phyloP scores from a whole-genome alignment of 768 basidiomycete genomes.

The Podaxis sp. region DNA sequence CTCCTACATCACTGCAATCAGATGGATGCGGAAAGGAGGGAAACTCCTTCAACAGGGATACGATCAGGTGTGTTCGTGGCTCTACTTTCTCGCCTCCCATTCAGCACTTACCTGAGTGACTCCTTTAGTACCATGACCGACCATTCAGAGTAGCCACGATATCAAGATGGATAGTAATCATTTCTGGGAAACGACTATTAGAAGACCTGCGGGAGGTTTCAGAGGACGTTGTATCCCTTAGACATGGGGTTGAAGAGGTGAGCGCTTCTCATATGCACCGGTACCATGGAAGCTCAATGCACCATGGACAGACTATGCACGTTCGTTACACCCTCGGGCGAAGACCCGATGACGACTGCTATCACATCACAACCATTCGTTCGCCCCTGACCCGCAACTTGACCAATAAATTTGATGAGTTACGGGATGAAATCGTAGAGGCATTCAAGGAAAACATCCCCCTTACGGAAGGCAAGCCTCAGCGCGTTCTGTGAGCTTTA shows the following conservation, averaged over 20 bases:
- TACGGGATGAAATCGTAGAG: conserved; percentile 14
- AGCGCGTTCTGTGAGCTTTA: neutral
- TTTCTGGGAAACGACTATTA: conserved; percentile 25
- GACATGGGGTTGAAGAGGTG: conserved; percentile 29
- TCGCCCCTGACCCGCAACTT: conserved; percentile 12
- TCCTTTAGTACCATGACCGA: conserved; percentile 23
- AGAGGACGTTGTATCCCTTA: conserved; percentile 30
- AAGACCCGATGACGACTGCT: neutral
- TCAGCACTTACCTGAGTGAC: neutral
- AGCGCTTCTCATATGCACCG: neutral
- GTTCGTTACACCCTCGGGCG: conserved; percentile 29
- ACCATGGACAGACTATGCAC: conserved; percentile 24
- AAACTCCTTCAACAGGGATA: conserved; percentile 27
- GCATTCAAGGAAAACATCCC: conserved; percentile 10
- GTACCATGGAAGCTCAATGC: neutral
- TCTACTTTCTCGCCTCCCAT: conserved; percentile 4
- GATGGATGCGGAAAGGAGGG: conserved; percentile 23
- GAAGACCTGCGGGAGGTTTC: conserved; percentile 34
- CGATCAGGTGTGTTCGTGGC: conserved; percentile 19
- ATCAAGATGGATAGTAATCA: conserved; percentile 32
- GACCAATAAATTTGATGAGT: conserved; percentile 6
- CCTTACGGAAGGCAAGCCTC: conserved; percentile 23
- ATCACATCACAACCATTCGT: conserved; percentile 11
- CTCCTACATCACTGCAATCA: conserved; percentile 24
- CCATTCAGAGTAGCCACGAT: conserved; percentile 28